A percentile compares a stretch with the other conserved stretches of the same genome.
Evolutionary conservation across 768 basidiomycete species (phyloP).

Genomic region (Pleurotus citrinopileatus): DNA sequence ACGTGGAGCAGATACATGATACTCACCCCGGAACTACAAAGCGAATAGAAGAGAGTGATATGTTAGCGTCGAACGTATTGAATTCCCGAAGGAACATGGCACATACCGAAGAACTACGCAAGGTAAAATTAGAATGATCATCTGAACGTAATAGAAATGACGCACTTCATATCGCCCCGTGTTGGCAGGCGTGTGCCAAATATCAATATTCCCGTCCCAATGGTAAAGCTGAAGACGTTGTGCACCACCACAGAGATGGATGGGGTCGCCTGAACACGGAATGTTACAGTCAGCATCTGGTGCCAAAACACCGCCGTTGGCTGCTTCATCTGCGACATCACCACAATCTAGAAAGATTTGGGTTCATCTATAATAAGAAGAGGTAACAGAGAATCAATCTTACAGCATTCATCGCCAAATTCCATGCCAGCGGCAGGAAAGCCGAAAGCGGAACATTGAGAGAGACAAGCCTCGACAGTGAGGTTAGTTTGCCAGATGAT

Average conservation of each 20-base stretch:
- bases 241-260: conserved; percentile 65
- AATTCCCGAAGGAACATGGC: background rate
- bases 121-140: conserved; percentile 8
- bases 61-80: background rate
- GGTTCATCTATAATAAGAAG: background rate
- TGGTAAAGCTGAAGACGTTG: conserved; percentile 52
- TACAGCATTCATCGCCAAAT: conserved; percentile 73
- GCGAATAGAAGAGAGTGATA: conserved; percentile 2
- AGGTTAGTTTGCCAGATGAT: conserved; percentile 59
- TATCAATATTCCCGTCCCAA: conserved; percentile 49
- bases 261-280: conserved; percentile 68
- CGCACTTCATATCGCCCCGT: conserved; percentile 71
- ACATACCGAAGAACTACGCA: conserved; percentile 44
- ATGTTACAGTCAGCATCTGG: conserved; percentile 41
- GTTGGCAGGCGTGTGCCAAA: conserved; percentile 64
- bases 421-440: conserved; percentile 70
- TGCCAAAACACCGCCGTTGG: conserved; percentile 34
- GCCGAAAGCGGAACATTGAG: conserved; percentile 68
- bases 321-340: conserved; percentile 54
- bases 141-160: conserved; percentile 1
- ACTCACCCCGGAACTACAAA: conserved; percentile 46
- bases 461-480: conserved; percentile 61
- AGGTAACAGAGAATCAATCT: conserved; percentile 24
- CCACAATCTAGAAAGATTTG: conserved; percentile 55
- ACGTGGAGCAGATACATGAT: background rate